phyloP scores from a whole-genome alignment of 257 asterid genomes.

The Solanum lignicaule region DNA sequence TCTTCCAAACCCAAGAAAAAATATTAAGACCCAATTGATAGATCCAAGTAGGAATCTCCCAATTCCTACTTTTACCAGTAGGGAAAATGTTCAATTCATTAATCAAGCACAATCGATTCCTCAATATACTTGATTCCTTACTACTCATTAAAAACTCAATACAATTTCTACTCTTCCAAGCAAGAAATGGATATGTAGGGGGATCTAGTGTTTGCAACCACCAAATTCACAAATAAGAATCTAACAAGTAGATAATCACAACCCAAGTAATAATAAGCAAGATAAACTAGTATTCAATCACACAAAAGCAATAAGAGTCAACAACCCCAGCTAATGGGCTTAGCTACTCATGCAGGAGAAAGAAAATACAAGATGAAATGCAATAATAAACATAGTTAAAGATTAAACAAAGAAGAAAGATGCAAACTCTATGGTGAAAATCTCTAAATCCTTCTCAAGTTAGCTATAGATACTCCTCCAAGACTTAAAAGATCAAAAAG shows the following conservation, averaged over 20 bases:
- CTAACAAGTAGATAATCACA: neutral
- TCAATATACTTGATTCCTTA: neutral
- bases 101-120: neutral
- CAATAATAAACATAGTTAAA: neutral
- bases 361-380: neutral
- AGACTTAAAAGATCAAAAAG: neutral
- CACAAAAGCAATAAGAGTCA: neutral
- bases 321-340: neutral
- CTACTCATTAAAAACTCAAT: neutral
- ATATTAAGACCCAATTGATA: neutral
- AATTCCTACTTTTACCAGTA: neutral
- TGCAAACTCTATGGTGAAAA: neutral
- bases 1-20: neutral
- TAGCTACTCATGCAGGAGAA: neutral
- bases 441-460: neutral
- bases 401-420: neutral
- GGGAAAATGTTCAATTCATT: neutral
- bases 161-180: neutral
- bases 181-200: neutral
- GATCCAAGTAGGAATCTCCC: neutral
- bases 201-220: neutral
- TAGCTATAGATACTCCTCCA: neutral
- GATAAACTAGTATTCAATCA: neutral
- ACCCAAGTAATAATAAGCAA: neutral
- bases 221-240: neutral